Conservation (phyloP, 2,329 filamentous ascomycete species). For the Ophiocordyceps polyrhachis-furcata region DNA sequence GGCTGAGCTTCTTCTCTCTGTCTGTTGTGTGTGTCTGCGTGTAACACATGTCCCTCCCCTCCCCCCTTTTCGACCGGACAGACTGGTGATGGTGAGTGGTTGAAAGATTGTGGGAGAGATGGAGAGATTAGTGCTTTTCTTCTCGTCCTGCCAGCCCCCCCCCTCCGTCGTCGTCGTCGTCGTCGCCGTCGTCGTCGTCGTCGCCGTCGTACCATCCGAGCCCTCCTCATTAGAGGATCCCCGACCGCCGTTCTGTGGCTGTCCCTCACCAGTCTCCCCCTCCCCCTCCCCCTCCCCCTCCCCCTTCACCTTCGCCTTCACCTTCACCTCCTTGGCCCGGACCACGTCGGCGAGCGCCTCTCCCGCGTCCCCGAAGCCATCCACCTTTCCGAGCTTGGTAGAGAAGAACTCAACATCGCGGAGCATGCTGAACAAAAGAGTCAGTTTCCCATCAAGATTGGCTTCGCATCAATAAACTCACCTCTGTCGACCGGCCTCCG, state of each 20-base stretch:
- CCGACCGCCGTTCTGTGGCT: background rate
- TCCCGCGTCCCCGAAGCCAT: conserved; percentile 60
- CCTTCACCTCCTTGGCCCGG: conserved; percentile 33
- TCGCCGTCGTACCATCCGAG: background rate
- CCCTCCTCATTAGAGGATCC: background rate
- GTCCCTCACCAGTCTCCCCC: background rate
- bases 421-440: conserved; percentile 40
- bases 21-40: no score
- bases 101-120: no score
- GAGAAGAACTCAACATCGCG: conserved; percentile 59
- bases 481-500: conserved; percentile 51
- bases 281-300: conserved; percentile 1
- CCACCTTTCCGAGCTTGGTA: conserved; percentile 52
- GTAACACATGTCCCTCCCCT: no score
- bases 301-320: conserved; percentile 6
- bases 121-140: no score
- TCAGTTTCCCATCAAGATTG: no score
- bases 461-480: no score
- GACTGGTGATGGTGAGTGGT: no score
- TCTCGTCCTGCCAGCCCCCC: no score
- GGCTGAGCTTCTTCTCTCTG: no score
- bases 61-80: no score
- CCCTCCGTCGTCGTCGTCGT: background rate
- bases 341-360: conserved; percentile 48
- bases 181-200: background rate